Percentiles rank a stretch among this genome's conserved stretches.
These are phyloP conservation scores for Clitopilus passeckerianus DNA, from an alignment of 768 basidiomycete genomes.

Conservation along the genomic window DNA sequence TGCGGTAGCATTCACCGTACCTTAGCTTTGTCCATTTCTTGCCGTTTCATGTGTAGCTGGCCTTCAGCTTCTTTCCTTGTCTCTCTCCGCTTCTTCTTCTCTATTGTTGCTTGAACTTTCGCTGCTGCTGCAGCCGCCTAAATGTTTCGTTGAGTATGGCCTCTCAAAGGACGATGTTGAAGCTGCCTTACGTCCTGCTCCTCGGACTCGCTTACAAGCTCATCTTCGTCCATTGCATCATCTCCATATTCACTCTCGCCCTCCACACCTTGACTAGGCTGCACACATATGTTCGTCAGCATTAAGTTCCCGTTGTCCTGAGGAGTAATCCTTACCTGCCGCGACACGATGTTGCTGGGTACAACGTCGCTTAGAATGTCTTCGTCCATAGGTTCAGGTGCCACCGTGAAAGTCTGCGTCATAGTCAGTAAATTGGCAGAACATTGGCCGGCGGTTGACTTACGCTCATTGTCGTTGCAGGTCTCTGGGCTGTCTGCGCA, in stretches of 20 bases:
- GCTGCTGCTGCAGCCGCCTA: slow-evolving; percentile 22
- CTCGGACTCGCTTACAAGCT: slow-evolving; percentile 52
- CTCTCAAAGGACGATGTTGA: neutral
- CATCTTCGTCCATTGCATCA: slow-evolving; percentile 55
- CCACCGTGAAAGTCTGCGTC: slow-evolving; percentile 32
- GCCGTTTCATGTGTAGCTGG: slow-evolving; percentile 62
- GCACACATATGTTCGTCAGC: slow-evolving; percentile 4
- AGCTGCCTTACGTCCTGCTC: slow-evolving; percentile 26
- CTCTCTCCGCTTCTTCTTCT: slow-evolving; percentile 32
- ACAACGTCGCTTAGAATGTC: slow-evolving; percentile 90
- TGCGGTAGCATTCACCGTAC: slow-evolving; percentile 26
- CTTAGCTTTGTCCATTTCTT: slow-evolving; percentile 88
- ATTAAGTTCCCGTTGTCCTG: neutral
- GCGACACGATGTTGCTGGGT: slow-evolving; percentile 86
- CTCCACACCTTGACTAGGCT: slow-evolving; percentile 65
- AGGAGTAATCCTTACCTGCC: slow-evolving; percentile 52
- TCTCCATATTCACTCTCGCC: slow-evolving; percentile 74
- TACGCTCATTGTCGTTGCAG: slow-evolving; percentile 14
- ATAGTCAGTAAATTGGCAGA: neutral
- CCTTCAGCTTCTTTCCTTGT: slow-evolving; percentile 67
- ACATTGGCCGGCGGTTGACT: slow-evolving; percentile 4
- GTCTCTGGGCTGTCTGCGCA: neutral
- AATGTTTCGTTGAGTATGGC: neutral
- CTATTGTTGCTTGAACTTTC: slow-evolving; percentile 24
- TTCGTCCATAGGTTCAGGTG: slow-evolving; percentile 43